Evolutionary conservation across 768 basidiomycete species (phyloP), one percentile per base, ranked within the genome.

Genomic region (Pluteus cervinus): DNA sequence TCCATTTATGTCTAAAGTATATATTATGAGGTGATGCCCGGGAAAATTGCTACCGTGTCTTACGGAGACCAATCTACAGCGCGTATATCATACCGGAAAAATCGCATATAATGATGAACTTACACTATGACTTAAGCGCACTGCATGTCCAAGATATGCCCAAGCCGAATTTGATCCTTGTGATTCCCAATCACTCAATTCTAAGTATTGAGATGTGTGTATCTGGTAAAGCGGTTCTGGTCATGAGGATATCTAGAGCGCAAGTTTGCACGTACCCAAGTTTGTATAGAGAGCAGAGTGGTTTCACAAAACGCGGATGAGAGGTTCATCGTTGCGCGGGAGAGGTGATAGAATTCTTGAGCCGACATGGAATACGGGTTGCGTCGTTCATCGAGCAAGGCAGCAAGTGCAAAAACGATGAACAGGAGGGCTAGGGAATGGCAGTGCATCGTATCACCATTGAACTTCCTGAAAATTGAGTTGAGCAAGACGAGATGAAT

Each of bases 361-460:
- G 81, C 72, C 37, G 77, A 70, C 10, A 68, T 50, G 5, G 71
- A 63, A 46, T 70, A 73, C 25, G 76, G 61, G 1, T 68, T 66
- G 5, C 56, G 52, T 33, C 59, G 50, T 4, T 68, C 63, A 49
- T 83, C 79, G 44, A 83, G 77, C n/a, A 84, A 61, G 1, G 69
- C 58, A 0, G 73, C 83, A 17, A 87, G 65, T 4, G 82, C 74
- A 44, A 88, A 77, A 9, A 86, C 54, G 29, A 71, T 69, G 51
- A 79, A 83, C 14, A 87, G 63, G 18, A 86, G 64, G 0, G 81
- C 66, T 11, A 85, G 59, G 1, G 69, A 57, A 41, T 84, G 77
- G n/a, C 69, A 58, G n/a, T 54, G 8, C 20, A n/a, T 4, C 16
- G 26, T 6, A 41, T 14, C 7, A 14, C 29, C n/a, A n/a, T 30